phyloP scores from a whole-genome alignment of 805 yeast genomes.

The Candida ovalis region DNA sequence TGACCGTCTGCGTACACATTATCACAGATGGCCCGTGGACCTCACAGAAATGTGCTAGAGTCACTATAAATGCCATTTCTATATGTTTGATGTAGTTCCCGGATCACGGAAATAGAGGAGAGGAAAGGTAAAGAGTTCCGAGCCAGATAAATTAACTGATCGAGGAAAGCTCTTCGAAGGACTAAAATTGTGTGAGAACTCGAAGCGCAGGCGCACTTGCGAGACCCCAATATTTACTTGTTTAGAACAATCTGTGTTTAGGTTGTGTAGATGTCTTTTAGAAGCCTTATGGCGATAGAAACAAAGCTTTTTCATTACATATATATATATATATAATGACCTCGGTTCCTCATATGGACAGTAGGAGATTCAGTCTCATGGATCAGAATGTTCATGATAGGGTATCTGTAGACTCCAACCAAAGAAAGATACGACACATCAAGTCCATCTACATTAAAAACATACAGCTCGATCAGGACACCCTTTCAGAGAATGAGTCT shows the following conservation, averaged over 20 bases:
- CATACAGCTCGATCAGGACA: conserved; percentile 6
- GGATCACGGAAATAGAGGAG: too few species aligned
- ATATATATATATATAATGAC: conserved; percentile 15
- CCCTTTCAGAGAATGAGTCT: neutral
- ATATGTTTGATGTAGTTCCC: too few species aligned
- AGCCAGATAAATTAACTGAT: too few species aligned
- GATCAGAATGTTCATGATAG: conserved; percentile 2
- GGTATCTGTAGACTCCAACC: conserved; percentile 10
- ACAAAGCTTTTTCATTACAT: too few species aligned
- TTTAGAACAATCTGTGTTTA: too few species aligned
- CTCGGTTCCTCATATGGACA: conserved; percentile 18
- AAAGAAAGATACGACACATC: conserved; percentile 26
- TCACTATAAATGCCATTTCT: conserved; percentile 39
- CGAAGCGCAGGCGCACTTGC: too few species aligned
- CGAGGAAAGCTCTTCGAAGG: too few species aligned
- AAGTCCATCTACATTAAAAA: conserved; percentile 17
- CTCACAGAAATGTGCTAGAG: conserved; percentile 75
- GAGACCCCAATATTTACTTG: too few species aligned
- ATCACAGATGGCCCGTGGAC: conserved; percentile 70
- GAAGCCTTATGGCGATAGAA: too few species aligned
- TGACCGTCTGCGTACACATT: conserved; percentile 52
- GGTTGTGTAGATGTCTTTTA: too few species aligned
- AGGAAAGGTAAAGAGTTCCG: too few species aligned
- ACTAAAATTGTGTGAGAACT: too few species aligned
- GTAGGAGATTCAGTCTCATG: conserved; percentile 1